Percentiles rank a stretch among this genome's conserved stretches.
phyloP scores from a whole-genome alignment of 176 grass and related monocot genomes.

The Carex myosuroides region DNA sequence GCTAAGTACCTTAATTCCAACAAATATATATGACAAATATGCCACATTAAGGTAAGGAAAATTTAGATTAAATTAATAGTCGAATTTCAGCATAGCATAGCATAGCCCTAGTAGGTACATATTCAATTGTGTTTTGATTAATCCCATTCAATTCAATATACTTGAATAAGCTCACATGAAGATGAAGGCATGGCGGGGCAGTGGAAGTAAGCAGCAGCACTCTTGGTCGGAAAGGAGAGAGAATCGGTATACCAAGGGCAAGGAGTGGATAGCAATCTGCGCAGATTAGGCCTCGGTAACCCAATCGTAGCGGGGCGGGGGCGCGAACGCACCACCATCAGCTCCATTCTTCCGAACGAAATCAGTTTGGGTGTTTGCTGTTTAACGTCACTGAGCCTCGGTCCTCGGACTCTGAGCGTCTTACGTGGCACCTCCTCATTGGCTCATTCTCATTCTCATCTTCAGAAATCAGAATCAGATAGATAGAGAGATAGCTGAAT shows the following conservation, averaged over 20 bases:
- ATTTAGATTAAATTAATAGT: not conserved
- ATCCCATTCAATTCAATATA: not conserved
- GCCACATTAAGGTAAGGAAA: not conserved
- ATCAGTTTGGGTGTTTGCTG: not conserved
- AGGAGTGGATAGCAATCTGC: not conserved
- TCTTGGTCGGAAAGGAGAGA: not conserved
- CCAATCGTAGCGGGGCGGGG: not conserved
- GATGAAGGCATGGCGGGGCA: not conserved
- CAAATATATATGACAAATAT: not conserved
- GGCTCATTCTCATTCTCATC: not conserved
- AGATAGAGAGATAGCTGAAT: too few relatives aligned
- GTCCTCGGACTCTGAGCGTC: not conserved
- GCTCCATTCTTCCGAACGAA: not conserved
- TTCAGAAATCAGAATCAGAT: not conserved
- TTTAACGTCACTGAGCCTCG: not conserved
- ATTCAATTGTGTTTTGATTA: too few relatives aligned
- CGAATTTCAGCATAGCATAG: not conserved
- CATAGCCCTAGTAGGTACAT: too few relatives aligned
- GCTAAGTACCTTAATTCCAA: not conserved
- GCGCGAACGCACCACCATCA: slow-evolving; percentile 4
- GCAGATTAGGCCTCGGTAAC: not conserved
- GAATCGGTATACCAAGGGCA: not conserved
- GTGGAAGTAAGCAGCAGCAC: not conserved
- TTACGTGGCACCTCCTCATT: not conserved
- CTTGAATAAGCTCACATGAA: not conserved